Evolutionary conservation across 352 stramenopile genomes (phyloP).

Genomic region (Pythium chondricola): DNA sequence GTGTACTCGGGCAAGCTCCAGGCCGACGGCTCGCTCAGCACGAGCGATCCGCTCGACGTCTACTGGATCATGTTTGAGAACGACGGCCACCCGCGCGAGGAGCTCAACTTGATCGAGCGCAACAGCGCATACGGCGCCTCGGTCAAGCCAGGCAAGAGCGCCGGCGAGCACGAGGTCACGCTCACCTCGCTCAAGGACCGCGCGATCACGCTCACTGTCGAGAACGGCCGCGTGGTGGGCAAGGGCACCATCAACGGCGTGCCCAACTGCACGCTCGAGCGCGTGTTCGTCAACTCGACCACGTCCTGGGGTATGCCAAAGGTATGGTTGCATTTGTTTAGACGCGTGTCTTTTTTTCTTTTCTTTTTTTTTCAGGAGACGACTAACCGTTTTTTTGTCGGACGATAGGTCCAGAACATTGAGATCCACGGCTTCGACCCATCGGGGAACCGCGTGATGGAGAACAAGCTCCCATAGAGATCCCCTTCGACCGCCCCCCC

Average conservation of each 20-base stretch:
- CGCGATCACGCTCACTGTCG: constrained; percentile 62
- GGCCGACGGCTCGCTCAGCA: constrained; percentile 57
- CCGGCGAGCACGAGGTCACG: constrained; percentile 66
- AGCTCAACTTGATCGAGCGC: constrained; percentile 85
- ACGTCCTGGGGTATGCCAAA: constrained; percentile 85
- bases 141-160: constrained; percentile 65
- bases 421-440: constrained; percentile 81
- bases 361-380: not conserved
- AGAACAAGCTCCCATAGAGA: constrained; percentile 80
- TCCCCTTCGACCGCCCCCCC: too few species aligned
- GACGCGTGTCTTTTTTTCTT: too few species aligned
- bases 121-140: constrained; percentile 76
- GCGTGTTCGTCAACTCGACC: constrained; percentile 81
- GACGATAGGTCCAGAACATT: constrained; percentile 67
- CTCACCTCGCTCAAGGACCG: constrained; percentile 84
- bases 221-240: constrained; percentile 69
- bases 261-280: constrained; percentile 61
- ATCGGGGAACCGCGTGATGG: constrained; percentile 58
- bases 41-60: constrained; percentile 69
- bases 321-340: too few species aligned
- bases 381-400: not conserved
- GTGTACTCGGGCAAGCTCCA: constrained; percentile 68
- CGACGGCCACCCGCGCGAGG: constrained; percentile 66
- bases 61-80: constrained; percentile 91
- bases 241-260: constrained; percentile 70